phyloP scores from a whole-genome alignment of 1,284 basidiomycete species.

The Austropuccinia psidii region DNA sequence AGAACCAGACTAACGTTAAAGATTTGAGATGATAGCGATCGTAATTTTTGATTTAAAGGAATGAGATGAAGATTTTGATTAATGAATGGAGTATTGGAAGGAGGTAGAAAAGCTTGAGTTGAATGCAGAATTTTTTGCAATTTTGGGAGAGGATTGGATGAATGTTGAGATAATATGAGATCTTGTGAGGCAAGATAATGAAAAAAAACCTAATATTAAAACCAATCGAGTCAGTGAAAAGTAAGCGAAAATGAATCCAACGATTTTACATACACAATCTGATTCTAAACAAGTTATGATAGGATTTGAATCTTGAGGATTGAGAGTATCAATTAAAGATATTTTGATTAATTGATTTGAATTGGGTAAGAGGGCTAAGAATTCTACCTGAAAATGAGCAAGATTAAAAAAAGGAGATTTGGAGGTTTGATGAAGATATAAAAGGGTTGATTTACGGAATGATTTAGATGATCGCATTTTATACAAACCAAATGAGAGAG shows the following conservation, averaged over 20 bases:
- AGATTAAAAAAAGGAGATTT: neutral
- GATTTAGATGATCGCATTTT: neutral
- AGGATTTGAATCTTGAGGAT: neutral
- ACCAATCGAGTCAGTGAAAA: neutral
- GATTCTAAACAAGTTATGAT: neutral
- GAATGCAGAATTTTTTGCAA: neutral
- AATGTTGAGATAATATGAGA: too few species aligned
- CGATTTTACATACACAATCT: neutral
- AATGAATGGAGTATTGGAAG: neutral
- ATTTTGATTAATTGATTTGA: conserved; percentile 1
- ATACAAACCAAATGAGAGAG: conserved; percentile 3
- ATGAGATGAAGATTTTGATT: neutral
- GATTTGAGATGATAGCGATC: neutral
- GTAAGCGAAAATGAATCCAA: neutral
- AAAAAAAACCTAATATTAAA: neutral
- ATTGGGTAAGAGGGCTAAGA: neutral
- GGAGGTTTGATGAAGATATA: neutral
- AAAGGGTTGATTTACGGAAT: neutral
- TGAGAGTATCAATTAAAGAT: neutral
- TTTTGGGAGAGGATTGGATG: neutral
- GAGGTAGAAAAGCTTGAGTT: neutral
- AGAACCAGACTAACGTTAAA: neutral
- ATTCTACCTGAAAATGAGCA: neutral
- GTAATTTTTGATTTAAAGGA: neutral
- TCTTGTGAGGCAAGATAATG: too few species aligned